Percentiles rank a stretch among this genome's conserved stretches.
phyloP scores from a whole-genome alignment of 306 rosid species.

The Casuarina cunninghamiana region DNA sequence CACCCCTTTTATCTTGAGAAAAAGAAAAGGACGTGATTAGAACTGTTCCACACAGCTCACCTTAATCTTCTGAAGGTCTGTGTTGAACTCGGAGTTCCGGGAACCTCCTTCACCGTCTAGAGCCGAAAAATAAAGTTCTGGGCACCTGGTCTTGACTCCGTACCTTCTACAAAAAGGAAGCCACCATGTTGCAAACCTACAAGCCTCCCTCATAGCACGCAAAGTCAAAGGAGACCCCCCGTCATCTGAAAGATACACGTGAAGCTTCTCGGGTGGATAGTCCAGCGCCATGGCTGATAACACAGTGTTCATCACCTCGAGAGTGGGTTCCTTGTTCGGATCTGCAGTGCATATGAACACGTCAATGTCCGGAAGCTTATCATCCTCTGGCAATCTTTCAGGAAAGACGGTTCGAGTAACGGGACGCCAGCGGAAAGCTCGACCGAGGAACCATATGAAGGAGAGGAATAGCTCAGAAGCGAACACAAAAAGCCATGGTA shows the following conservation, averaged over 20 bases:
- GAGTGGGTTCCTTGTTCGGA: constrained; percentile 63
- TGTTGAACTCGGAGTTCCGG: constrained; percentile 28
- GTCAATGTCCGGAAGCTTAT: constrained; percentile 56
- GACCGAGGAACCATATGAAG: constrained; percentile 58
- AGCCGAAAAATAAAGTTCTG: constrained; percentile 64
- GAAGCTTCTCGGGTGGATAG: constrained; percentile 69
- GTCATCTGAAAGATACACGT: constrained; percentile 76
- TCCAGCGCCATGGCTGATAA: constrained; percentile 75
- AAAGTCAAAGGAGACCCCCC: constrained; percentile 58
- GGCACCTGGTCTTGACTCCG: constrained; percentile 44
- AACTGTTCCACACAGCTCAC: constrained; percentile 8
- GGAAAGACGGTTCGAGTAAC: constrained; percentile 52
- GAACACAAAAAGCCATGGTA: constrained; percentile 57
- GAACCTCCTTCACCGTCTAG: constrained; percentile 22
- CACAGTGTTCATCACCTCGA: constrained; percentile 71
- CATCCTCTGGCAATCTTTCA: constrained; percentile 51
- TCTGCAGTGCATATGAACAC: constrained; percentile 77
- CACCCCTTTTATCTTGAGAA: too few relatives aligned
- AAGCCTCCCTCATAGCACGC: constrained; percentile 48
- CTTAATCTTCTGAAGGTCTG: constrained; percentile 40
- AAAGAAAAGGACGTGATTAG: too few relatives aligned
- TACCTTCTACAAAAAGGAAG: constrained; percentile 61
- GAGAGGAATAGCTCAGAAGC: constrained; percentile 62
- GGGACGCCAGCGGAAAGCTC: constrained; percentile 59
- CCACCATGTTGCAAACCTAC: constrained; percentile 65